These are phyloP conservation scores for Penstemon newberryi DNA, from an alignment of 257 asterid species.

Conservation along the genomic window DNA sequence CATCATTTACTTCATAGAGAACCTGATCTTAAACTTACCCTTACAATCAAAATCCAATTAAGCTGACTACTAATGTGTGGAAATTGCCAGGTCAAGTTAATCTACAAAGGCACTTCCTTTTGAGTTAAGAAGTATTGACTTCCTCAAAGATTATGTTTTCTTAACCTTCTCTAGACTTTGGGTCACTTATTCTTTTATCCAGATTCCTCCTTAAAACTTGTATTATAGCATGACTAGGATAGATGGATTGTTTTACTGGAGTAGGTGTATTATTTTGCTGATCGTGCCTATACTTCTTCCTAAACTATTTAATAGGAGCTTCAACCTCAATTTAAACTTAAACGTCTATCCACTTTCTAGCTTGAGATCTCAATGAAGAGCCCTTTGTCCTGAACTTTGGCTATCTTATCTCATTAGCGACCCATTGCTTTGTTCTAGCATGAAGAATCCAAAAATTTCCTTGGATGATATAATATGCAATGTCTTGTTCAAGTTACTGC, in stretches of 20 bases:
- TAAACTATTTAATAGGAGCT: background rate
- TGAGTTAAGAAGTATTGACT: constrained; percentile 16
- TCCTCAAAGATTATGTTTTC: background rate
- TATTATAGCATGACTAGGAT: background rate
- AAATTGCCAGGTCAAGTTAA: background rate
- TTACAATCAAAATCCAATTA: constrained; percentile 2
- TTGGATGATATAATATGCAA: background rate
- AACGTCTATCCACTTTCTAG: background rate
- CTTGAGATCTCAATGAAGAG: background rate
- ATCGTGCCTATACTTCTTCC: background rate
- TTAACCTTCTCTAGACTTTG: background rate
- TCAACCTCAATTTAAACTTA: background rate
- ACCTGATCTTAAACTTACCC: background rate
- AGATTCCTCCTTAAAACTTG: background rate
- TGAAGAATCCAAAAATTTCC: background rate
- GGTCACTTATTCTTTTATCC: background rate
- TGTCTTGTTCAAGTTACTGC: background rate
- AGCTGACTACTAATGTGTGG: background rate
- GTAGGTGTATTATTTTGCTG: background rate
- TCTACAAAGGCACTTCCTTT: background rate
- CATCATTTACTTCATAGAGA: background rate
- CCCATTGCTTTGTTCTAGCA: background rate
- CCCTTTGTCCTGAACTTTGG: background rate
- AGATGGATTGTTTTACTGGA: background rate
- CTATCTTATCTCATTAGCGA: background rate